These are phyloP conservation scores for Pythium coloratum DNA, from an alignment of 352 stramenopile species.

Conservation along the genomic window DNA sequence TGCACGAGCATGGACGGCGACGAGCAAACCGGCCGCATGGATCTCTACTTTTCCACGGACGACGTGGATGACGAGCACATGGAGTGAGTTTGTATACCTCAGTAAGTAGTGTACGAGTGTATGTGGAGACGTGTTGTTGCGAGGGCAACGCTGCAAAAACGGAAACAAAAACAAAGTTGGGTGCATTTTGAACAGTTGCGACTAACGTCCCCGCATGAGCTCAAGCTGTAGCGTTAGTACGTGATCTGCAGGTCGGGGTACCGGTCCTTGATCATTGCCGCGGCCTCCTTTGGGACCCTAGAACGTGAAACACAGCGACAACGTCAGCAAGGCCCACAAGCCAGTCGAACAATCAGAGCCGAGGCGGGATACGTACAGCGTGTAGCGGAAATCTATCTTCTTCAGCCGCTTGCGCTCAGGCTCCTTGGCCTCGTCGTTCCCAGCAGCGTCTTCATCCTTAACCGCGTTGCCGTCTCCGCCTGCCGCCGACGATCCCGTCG, in stretches of 20 bases:
- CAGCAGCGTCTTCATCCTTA: constrained; percentile 27
- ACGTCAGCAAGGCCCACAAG: constrained; percentile 1
- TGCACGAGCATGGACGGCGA: constrained; percentile 85
- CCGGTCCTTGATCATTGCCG: constrained; percentile 65
- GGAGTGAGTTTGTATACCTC: constrained; percentile 32
- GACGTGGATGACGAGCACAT: constrained; percentile 60
- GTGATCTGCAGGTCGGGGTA: constrained; percentile 67
- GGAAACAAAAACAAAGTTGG: background rate
- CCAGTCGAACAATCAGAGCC: background rate
- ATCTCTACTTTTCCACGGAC: constrained; percentile 72
- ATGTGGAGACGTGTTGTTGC: background rate
- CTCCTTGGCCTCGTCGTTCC: constrained; percentile 42
- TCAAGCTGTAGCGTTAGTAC: constrained; percentile 26
- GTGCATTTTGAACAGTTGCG: background rate
- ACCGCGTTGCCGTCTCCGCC: constrained; percentile 5
- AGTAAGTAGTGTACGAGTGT: background rate
- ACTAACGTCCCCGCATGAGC: background rate
- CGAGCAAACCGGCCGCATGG: constrained; percentile 62
- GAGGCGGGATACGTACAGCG: constrained; percentile 49
- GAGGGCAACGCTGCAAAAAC: background rate
- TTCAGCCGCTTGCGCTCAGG: constrained; percentile 86
- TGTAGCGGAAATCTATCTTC: constrained; percentile 90
- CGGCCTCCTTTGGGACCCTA: constrained; percentile 84
- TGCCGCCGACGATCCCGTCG: background rate
- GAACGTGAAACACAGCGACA: background rate